These are phyloP conservation scores for Phialophora expanda DNA, from an alignment of 2,329 filamentous ascomycete genomes.

Conservation along the genomic window DNA sequence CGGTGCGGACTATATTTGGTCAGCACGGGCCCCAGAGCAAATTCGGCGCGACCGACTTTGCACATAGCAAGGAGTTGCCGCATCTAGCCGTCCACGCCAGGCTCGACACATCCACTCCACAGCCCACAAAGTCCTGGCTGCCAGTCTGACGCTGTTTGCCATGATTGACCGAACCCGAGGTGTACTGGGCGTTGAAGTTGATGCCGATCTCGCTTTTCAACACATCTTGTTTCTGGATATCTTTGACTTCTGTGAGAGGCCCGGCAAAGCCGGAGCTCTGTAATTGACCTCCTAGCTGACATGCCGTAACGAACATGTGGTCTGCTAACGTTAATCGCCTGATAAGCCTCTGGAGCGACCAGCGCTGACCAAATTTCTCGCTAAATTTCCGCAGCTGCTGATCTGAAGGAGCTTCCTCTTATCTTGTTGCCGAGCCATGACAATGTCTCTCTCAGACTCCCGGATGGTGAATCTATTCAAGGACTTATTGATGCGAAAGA, in stretches of 20 bases:
- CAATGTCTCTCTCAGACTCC: not conserved
- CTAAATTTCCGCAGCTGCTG: not conserved
- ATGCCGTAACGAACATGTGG: not conserved
- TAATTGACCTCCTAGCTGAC: not conserved
- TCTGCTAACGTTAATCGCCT: not conserved
- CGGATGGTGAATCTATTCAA: constrained; percentile 1
- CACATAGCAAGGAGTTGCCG: not conserved
- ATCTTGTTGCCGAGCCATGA: not conserved
- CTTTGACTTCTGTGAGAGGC: not conserved
- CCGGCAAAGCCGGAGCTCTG: not conserved
- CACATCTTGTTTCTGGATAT: not conserved
- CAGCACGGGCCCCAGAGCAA: not conserved
- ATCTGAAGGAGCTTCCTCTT: not conserved
- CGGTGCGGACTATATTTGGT: not conserved
- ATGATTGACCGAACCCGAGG: not conserved
- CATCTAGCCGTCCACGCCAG: not conserved
- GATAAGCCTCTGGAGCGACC: too few species aligned
- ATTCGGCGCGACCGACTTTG: not conserved
- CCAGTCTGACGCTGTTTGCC: not conserved
- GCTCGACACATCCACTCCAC: not conserved
- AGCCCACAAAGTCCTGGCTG: not conserved
- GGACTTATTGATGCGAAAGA: not conserved
- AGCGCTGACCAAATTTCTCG: not conserved
- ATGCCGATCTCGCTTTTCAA: not conserved
- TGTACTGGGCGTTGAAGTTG: not conserved